A percentile compares a stretch with the other conserved stretches of the same genome.
phyloP scores from a whole-genome alignment of 768 basidiomycete species.

The button mushroom (Agaricus bisporus) region DNA sequence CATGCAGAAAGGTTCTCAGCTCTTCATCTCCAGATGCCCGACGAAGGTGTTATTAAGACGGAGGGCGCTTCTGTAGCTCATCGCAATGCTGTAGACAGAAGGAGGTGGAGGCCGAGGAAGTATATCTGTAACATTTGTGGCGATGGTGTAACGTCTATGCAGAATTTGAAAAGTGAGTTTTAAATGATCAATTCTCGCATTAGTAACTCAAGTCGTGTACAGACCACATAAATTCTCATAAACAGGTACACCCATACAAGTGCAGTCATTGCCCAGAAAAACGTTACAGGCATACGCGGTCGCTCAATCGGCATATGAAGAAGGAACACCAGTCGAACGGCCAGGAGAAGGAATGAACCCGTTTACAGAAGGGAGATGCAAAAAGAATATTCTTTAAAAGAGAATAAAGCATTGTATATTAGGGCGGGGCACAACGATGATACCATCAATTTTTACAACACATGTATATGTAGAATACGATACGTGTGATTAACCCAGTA shows the following conservation, averaged over 20 bases:
- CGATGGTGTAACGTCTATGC: background rate
- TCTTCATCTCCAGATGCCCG: too few species aligned
- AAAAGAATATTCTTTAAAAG: too few species aligned
- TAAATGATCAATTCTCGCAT: background rate
- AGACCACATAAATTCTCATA: background rate
- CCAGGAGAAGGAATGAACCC: background rate
- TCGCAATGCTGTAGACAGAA: background rate
- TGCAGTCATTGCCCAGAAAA: background rate
- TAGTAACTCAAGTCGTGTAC: too few species aligned
- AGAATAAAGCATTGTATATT: too few species aligned
- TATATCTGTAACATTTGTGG: background rate
- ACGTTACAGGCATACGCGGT: background rate
- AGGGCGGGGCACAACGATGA: too few species aligned
- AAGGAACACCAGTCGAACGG: background rate
- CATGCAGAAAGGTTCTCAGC: too few species aligned
- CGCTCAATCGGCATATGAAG: background rate
- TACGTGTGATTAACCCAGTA: too few species aligned
- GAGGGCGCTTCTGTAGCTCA: background rate
- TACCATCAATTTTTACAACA: too few species aligned
- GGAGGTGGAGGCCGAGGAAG: background rate
- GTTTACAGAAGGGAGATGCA: too few species aligned
- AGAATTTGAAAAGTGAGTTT: background rate
- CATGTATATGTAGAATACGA: too few species aligned
- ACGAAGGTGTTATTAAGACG: background rate
- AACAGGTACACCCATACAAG: background rate